Conservation (phyloP, 768 basidiomycete species). For the Lactarius tabidus region DNA sequence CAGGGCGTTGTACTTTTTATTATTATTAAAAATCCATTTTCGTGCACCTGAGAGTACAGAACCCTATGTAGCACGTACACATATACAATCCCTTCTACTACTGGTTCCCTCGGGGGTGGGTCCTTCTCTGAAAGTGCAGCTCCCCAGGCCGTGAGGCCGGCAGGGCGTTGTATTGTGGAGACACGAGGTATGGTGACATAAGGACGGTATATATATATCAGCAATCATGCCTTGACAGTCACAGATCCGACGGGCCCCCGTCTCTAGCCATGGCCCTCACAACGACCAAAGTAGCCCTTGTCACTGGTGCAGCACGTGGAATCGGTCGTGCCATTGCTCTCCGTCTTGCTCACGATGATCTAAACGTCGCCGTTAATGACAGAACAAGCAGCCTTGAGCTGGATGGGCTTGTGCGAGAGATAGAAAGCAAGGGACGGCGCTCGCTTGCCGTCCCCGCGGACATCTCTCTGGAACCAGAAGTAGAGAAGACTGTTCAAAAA, state of each 20-base stretch:
- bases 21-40: too few species aligned
- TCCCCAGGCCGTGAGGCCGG: too few species aligned
- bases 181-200: neutral
- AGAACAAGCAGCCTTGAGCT: constrained; percentile 4
- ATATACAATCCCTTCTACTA: too few species aligned
- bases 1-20: too few species aligned
- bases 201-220: constrained; percentile 1
- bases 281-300: constrained; percentile 23
- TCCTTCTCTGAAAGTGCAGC: too few species aligned
- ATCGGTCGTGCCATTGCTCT: constrained; percentile 28
- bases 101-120: too few species aligned
- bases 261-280: neutral
- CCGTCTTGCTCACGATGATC: constrained; percentile 26
- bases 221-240: neutral
- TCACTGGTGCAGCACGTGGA: constrained; percentile 28
- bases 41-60: too few species aligned
- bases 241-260: neutral
- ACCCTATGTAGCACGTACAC: too few species aligned
- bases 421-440: constrained; percentile 15
- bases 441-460: constrained; percentile 15
- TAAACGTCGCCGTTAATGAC: constrained; percentile 26
- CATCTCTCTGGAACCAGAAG: constrained; percentile 17
- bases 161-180: too few species aligned
- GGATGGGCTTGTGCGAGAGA: constrained; percentile 5
- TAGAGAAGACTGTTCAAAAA: constrained; percentile 3